Evolutionary conservation across 2,329 filamentous ascomycete species (phyloP).

Genomic region (Aspergillus phoenicis): DNA sequence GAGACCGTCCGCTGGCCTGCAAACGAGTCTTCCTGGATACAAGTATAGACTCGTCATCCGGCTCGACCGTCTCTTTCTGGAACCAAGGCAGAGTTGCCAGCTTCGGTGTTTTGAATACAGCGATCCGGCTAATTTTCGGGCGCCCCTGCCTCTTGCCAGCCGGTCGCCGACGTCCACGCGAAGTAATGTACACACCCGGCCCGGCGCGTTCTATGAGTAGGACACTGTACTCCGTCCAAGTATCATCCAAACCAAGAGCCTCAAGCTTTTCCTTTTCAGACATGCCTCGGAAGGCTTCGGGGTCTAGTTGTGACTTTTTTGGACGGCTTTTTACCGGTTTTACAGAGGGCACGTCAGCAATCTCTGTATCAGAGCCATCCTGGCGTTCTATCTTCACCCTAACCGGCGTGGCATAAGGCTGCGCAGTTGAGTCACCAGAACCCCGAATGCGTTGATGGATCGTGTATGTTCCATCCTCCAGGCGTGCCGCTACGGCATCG

Average conservation of each 20-base stretch:
- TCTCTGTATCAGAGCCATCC: constrained; percentile 15
- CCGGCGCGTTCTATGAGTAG: constrained; percentile 39
- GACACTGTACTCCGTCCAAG: constrained; percentile 45
- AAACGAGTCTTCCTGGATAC: background rate
- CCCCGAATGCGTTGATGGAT: background rate
- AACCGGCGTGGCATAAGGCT: constrained; percentile 21
- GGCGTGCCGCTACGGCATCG: constrained; percentile 35
- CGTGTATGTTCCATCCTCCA: constrained; percentile 33
- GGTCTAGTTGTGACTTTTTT: constrained; percentile 22
- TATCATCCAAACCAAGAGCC: constrained; percentile 43
- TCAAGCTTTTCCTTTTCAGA: constrained; percentile 43
- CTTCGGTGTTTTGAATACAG: constrained; percentile 41
- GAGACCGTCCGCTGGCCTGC: background rate
- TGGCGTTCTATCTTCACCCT: constrained; percentile 17
- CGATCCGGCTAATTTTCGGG: constrained; percentile 42
- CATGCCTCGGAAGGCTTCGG: constrained; percentile 30
- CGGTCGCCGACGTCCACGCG: constrained; percentile 41
- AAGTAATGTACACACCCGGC: constrained; percentile 46
- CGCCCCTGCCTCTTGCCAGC: constrained; percentile 43
- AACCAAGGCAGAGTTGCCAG: constrained; percentile 43
- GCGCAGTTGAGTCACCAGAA: constrained; percentile 15
- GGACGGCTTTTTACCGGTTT: constrained; percentile 5
- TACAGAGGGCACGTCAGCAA: constrained; percentile 12
- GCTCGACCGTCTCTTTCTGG: constrained; percentile 13
- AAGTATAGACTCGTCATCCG: background rate